Percentiles rank a stretch among this genome's conserved stretches.
These are phyloP conservation scores for Globisporangium iwayamae DNA, from an alignment of 352 stramenopile species.

Conservation along the genomic window DNA sequence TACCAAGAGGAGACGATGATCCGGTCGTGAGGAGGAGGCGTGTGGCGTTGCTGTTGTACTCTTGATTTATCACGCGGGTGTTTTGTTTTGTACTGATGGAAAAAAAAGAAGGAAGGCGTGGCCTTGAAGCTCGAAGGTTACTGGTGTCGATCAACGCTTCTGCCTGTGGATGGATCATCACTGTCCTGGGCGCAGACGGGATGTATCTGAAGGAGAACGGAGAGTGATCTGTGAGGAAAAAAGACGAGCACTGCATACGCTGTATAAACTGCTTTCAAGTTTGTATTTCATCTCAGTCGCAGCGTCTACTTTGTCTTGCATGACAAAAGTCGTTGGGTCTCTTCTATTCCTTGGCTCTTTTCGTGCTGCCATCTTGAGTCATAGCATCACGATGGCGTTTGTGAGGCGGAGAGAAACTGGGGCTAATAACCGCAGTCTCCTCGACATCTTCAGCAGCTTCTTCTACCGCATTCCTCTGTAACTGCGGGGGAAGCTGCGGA, in stretches of 20 bases:
- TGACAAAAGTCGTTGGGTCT: neutral
- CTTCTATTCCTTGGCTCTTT: neutral
- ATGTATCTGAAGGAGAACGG: neutral
- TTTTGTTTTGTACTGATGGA: slow-evolving; percentile 10
- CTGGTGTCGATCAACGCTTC: neutral
- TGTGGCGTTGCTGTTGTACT: slow-evolving; percentile 9
- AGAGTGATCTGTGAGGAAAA: neutral
- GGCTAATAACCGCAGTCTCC: neutral
- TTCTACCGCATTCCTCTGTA: slow-evolving; percentile 18
- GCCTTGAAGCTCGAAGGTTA: neutral
- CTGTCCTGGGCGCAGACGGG: neutral
- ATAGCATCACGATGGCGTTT: slow-evolving; percentile 8
- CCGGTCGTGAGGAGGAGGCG: slow-evolving; percentile 10
- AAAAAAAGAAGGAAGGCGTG: neutral
- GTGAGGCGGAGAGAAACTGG: slow-evolving; percentile 7
- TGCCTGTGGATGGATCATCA: too few species aligned
- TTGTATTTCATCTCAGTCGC: slow-evolving; percentile 1
- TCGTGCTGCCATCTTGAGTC: slow-evolving; percentile 4
- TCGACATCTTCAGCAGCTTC: neutral
- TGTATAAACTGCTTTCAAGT: slow-evolving; percentile 5
- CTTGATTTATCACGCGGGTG: slow-evolving; percentile 10
- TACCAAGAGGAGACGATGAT: slow-evolving; percentile 78
- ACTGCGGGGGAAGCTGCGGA: slow-evolving; percentile 44
- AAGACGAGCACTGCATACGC: neutral
- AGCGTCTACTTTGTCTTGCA: neutral